Base-by-base conservation (phyloP, 768 basidiomycete species). In the Pisolithus microcarpus region DNA sequence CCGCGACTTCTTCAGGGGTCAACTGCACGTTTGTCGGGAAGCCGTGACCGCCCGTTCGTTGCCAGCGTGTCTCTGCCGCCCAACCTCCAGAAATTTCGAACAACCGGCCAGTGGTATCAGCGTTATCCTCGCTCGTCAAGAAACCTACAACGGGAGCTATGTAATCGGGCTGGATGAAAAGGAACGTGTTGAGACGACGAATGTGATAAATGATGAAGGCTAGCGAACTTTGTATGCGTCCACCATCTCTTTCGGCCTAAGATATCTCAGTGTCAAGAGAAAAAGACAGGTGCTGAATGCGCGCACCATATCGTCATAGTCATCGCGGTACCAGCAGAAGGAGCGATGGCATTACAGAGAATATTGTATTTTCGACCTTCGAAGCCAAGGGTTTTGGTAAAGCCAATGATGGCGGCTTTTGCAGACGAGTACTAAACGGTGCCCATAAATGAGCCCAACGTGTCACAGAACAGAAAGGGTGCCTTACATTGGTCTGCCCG, bases 331-430 rank as follows among this genome's bases (percentile, higher is more conserved):
- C 91, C 91, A 26, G 91, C 92, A 36, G 82, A 82, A 1, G 92
- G 91, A 28, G 88, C 90, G 53, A 97, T 84, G 46, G 78, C 77
- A 65, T 99, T 99, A 56, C 82, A 88, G 45, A 92, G 61, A 61
- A 99, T 97, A 65, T 85, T 83, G 68, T 95, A 92, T 64, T 91
- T 91, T 63, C 77, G 75, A 46, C 96, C 96, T 68, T 99, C 96
- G 50, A 93, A 82, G 3, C 85, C 92, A 19, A 98, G 79, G 0
- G 91, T 85, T 45, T 84, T 80, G n/a, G 93, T 94, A 13, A 99
- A 67, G 49, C 91, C 91, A 55, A 90, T 84, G 59, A 98, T 88
- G 19, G 80, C 93, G 51, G 91, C 86, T 67, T 97, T 98, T 6
- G 92, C 96, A 4, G 94, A 84, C 11, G 90, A 85, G 67, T 97